Base-by-base conservation (phyloP, 2,329 filamentous ascomycete species). In the Clarireedia homoeocarpa region DNA sequence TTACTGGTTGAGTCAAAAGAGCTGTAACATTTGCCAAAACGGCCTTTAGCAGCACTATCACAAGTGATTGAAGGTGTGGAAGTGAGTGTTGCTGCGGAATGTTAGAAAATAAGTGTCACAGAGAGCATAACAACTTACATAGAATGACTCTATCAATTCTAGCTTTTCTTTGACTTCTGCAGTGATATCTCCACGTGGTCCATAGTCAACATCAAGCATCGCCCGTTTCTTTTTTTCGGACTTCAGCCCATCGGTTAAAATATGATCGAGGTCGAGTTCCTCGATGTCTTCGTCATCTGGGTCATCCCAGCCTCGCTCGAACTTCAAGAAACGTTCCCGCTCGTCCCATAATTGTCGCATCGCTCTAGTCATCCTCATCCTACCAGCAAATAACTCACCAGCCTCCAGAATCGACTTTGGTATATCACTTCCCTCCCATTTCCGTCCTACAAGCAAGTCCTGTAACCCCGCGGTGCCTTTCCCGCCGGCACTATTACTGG, bases 311-410 rank as follows among this genome's bases (percentile, higher is more conserved):
- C 94, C 94, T 54, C 94, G 81, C 65, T 97, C 92, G 63, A 89
- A 95, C 67, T 88, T 92, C 74, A 96, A 85, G 63, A 95, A 99
- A 27, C 83, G 83, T 65, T 96, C 91, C 48, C 94, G 83, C 69
- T 95, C 91, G 63, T 95, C 88, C 92, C 94, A 99, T 14, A 99
- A 76, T 72, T 99, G 94, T 55, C 89, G 84, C 73, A 95, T 92
- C 5, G 89, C 89, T 59, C 94, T 80, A 0, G 91, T 95, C 80
- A 95, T 95, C 63, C 92, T 83, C 70, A 96, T 94, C 51, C 94
- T 82, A 57, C 83, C 86, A 0, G 91, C 89, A 71, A 99, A 99
- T 1, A 99, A 76, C 67, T 94, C 87, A 6, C 94, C 94, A 6
- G 94, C 94, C 71, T 99, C 94, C 15, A 96, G 80, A 58, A 99